Conservation (phyloP, 257 asterid species). For the Solanum pinnatisectum region DNA sequence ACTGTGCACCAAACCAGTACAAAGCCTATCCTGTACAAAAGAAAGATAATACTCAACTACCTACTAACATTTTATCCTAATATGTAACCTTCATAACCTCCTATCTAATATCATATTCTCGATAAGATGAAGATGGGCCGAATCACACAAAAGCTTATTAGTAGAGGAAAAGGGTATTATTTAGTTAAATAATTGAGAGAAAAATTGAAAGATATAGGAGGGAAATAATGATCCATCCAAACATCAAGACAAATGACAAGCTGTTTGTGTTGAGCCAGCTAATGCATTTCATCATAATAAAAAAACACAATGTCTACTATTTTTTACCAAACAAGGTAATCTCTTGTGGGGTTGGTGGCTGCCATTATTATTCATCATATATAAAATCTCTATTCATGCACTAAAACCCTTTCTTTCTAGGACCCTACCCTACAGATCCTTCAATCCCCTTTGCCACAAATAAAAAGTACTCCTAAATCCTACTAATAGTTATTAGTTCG, state of each 20-base stretch:
- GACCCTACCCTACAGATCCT: not conserved
- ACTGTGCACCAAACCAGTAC: not conserved
- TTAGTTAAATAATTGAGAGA: not conserved
- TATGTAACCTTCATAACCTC: not conserved
- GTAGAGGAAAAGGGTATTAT: not conserved
- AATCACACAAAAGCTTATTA: not conserved
- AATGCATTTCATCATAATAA: not conserved
- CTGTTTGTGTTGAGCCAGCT: not conserved
- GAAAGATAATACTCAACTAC: not conserved
- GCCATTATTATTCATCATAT: not conserved
- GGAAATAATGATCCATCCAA: not conserved
- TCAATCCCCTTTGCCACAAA: not conserved
- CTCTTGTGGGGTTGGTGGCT: not conserved
- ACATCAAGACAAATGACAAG: not conserved
- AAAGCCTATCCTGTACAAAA: too few species aligned
- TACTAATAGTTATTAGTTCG: not conserved
- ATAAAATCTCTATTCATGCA: not conserved
- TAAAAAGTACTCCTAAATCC: not conserved
- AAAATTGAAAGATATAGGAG: not conserved
- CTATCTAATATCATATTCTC: not conserved
- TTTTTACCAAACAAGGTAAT: not conserved
- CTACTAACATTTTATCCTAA: not conserved
- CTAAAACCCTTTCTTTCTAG: not conserved
- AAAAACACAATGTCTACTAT: not conserved
- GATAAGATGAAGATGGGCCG: not conserved